Evolutionary conservation across 352 stramenopile species (phyloP), one percentile per base, ranked within the genome.

Genomic region (Phytophthora foliorum): DNA sequence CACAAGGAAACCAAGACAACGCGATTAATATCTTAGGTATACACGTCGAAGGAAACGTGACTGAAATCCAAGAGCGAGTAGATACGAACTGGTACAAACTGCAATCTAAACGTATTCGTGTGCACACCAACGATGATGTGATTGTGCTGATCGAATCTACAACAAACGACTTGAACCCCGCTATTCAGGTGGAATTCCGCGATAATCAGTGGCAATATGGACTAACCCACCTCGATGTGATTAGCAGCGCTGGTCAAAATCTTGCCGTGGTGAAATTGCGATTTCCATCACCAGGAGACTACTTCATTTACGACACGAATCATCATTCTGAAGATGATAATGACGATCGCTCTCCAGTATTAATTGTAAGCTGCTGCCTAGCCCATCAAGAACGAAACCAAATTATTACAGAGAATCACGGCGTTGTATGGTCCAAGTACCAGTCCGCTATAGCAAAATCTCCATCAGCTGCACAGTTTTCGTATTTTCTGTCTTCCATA

Each of bases 401-500:
- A 41, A n/a, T 62, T 62, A 13, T 74, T 25, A 57, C 29, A 9
- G 38, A 57, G 24, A 46, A 66, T n/a, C 46, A 57, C n/a, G 45
- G 22, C n/a, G 13, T 58, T n/a, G 31, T 64, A 24, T 46, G n/a
- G 52, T 60, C 66, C 27, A 70, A 51, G 16, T 74, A 70, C 25
- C 60, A 66, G 21, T 61, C 41, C 53, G 39, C 52, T 27, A 42
- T 60, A 21, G 49, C 27, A 19, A 45, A 58, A 24, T 36, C n/a
- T 19, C 34, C 25, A 48, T 34, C 22, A 19, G 6, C 50, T 21
- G 68, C 44, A 11, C 57, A 69, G 10, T 75, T 75, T 46, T 67
- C 68, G n/a, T 59, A 49, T 8, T 75, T 75, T 48, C 41, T 69
- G 13, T 72, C 68, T 11, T 68, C 36, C 46, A 36, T 75, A 24